phyloP scores from a whole-genome alignment of 805 yeast species.

The Starmerella kuoi region DNA sequence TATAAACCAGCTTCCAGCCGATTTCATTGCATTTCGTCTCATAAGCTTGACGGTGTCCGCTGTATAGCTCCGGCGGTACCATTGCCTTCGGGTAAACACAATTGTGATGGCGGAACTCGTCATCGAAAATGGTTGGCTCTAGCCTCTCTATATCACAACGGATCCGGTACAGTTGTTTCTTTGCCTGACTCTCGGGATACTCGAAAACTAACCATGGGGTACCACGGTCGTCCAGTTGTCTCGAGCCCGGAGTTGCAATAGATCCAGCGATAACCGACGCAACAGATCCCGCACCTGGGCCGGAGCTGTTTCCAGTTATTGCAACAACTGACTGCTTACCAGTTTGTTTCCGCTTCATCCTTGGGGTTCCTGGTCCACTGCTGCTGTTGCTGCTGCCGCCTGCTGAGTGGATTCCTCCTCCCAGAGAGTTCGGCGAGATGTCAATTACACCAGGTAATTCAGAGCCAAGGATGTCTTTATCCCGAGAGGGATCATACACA shows the following conservation, averaged over 20 bases:
- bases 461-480: too few species aligned
- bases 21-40: constrained; percentile 39
- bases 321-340: neutral
- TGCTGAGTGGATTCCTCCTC: neutral
- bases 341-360: neutral
- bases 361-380: neutral
- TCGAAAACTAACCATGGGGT: constrained; percentile 27
- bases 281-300: too few species aligned
- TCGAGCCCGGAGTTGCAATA: neutral
- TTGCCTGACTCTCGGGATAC: constrained; percentile 27
- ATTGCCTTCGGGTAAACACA: constrained; percentile 41
- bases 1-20: constrained; percentile 38
- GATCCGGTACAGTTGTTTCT: constrained; percentile 24
- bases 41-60: constrained; percentile 36
- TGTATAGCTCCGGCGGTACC: constrained; percentile 33
- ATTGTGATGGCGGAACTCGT: constrained; percentile 31
- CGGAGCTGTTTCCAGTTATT: neutral
- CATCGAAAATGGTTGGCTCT: constrained; percentile 22
- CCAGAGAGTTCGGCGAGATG: too few species aligned
- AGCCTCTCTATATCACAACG: constrained; percentile 29
- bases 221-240: constrained; percentile 11
- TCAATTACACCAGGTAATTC: too few species aligned
- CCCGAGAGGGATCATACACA: too few species aligned
- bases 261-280: neutral
- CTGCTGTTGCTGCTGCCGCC: neutral